A percentile compares a stretch with the other conserved stretches of the same genome.
Conservation (phyloP, 176 grass and related monocot genomes). For the Juncus inflexus region DNA sequence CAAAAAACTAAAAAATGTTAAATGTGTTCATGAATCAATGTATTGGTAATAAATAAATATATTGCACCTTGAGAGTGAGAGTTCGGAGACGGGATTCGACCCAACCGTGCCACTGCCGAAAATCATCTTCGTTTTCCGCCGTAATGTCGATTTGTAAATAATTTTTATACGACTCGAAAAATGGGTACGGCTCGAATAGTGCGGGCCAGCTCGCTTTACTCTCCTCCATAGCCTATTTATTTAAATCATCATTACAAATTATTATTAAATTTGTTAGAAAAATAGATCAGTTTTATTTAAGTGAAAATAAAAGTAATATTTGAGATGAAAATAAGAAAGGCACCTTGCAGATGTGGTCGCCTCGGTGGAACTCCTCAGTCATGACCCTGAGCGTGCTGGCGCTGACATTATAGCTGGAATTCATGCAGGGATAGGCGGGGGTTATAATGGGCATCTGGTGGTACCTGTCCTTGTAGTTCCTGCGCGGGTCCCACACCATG, state of each 20-base stretch:
- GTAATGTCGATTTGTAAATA: constrained; percentile 72
- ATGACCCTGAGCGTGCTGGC: constrained; percentile 70
- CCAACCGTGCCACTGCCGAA: constrained; percentile 97
- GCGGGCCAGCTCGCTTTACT: constrained; percentile 52
- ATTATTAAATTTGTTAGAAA: not conserved
- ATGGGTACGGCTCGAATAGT: constrained; percentile 71
- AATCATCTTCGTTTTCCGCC: constrained; percentile 74
- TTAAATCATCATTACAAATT: not conserved
- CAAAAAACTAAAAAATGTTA: not conserved
- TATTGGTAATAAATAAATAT: constrained; percentile 7
- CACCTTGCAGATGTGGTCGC: constrained; percentile 71
- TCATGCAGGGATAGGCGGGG: constrained; percentile 94
- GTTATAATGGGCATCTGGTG: constrained; percentile 98
- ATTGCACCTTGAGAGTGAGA: constrained; percentile 67
- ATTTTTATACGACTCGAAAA: constrained; percentile 88
- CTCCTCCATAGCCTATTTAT: constrained; percentile 61
- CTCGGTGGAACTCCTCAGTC: constrained; percentile 78
- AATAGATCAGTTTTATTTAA: not conserved
- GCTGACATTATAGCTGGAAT: constrained; percentile 92
- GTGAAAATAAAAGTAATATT: constrained; percentile 24
- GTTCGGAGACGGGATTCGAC: constrained; percentile 83
- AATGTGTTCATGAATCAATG: not conserved
- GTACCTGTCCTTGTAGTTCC: constrained; percentile 73
- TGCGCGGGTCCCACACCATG: constrained; percentile 88
- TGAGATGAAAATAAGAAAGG: not conserved